phyloP scores from a whole-genome alignment of 257 asterid species.

The Solanum microdontum region DNA sequence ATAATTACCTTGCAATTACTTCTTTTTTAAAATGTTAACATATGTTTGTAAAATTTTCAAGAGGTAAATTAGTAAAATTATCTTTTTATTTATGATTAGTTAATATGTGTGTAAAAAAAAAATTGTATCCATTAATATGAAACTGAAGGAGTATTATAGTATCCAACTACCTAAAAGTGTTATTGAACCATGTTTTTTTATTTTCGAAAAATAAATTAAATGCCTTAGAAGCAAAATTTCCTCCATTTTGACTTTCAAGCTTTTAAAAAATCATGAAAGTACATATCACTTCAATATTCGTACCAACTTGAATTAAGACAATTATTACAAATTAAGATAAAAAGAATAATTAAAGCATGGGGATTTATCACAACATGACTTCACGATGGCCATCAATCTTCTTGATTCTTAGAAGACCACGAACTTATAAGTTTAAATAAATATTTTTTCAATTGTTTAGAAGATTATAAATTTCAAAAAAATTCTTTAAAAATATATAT shows the following conservation, averaged over 20 bases:
- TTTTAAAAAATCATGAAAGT: background rate
- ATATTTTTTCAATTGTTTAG: background rate
- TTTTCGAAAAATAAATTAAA: background rate
- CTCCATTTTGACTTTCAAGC: background rate
- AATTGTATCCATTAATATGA: too few species aligned
- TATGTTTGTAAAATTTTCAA: too few species aligned
- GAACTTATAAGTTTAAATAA: background rate
- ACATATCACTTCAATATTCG: background rate
- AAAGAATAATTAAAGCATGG: background rate
- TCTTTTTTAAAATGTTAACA: too few species aligned
- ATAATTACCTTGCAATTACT: too few species aligned
- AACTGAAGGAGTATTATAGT: background rate
- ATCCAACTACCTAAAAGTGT: background rate
- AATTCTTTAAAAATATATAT: accelerated
- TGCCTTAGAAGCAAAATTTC: background rate
- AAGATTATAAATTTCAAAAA: background rate
- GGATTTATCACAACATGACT: background rate
- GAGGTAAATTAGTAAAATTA: too few species aligned
- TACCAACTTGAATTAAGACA: background rate
- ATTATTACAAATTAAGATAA: background rate
- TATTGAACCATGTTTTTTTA: background rate
- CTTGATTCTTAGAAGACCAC: background rate
- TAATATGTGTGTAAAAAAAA: too few species aligned
- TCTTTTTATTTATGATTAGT: too few species aligned
- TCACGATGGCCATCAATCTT: background rate